Percentiles rank a stretch among this genome's conserved stretches.
phyloP scores from a whole-genome alignment of 345 rosid genomes.

The Clarkia xantiana region DNA sequence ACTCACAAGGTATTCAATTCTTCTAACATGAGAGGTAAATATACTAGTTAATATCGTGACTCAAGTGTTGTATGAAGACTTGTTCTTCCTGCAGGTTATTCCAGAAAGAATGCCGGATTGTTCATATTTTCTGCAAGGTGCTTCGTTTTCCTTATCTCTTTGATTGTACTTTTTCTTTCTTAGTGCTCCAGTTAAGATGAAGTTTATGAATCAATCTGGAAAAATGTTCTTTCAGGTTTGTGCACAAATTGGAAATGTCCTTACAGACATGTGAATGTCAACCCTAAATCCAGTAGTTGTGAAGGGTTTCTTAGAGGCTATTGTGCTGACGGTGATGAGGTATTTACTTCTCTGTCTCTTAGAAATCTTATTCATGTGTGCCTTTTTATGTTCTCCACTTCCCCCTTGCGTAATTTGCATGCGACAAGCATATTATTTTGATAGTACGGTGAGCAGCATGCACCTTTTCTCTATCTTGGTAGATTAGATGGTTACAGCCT shows the following conservation, averaged over 20 bases:
- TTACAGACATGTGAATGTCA: constrained; percentile 87
- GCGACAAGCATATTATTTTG: no score
- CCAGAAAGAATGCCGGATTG: constrained; percentile 99
- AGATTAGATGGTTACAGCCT: no score
- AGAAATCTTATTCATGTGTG: neutral
- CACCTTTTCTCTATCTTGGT: no score
- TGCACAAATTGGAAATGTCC: constrained; percentile 74
- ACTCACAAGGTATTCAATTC: constrained; percentile 65
- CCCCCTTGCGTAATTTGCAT: no score
- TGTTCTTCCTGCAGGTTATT: constrained; percentile 55
- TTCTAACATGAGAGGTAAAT: constrained; percentile 10
- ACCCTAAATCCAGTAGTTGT: constrained; percentile 65
- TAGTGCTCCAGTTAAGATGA: constrained; percentile 2
- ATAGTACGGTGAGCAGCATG: no score
- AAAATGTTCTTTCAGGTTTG: constrained; percentile 39
- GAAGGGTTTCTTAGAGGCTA: constrained; percentile 85
- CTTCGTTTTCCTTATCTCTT: neutral
- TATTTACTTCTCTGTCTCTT: constrained; percentile 17
- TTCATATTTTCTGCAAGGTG: constrained; percentile 88
- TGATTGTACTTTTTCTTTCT: neutral
- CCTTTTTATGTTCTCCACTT: neutral
- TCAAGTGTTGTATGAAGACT: neutral
- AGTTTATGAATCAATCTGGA: constrained; percentile 7
- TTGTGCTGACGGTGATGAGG: constrained; percentile 89
- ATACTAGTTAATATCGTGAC: constrained; percentile 1